phyloP scores from a whole-genome alignment of 2,329 filamentous ascomycete species.

The Fusarium tricinctum region DNA sequence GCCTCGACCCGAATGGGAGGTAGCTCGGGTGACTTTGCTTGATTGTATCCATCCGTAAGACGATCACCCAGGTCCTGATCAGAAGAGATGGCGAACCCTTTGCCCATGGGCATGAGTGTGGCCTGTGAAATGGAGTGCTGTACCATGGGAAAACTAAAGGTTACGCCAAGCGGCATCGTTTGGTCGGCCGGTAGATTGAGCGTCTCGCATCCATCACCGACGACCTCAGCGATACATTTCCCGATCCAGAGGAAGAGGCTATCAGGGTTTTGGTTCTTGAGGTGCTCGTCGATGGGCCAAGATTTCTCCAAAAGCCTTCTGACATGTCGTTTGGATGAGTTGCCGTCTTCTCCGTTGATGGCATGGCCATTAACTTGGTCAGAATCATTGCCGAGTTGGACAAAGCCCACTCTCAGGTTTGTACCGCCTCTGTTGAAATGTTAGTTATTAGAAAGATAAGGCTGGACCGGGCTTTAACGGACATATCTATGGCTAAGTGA shows the following conservation, averaged over 20 bases:
- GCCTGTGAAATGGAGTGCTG: slow-evolving; percentile 74
- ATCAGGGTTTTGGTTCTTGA: slow-evolving; percentile 81
- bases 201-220: slow-evolving; percentile 67
- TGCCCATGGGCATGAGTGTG: slow-evolving; percentile 77
- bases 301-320: slow-evolving; percentile 74
- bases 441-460: slow-evolving; percentile 17
- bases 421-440: slow-evolving; percentile 73
- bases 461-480: slow-evolving; percentile 50
- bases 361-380: slow-evolving; percentile 20
- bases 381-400: slow-evolving; percentile 67
- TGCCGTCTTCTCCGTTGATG: slow-evolving; percentile 31
- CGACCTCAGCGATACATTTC: slow-evolving; percentile 79
- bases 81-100: slow-evolving; percentile 75
- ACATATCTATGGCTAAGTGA: slow-evolving; percentile 76
- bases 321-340: slow-evolving; percentile 57
- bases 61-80: slow-evolving; percentile 72
- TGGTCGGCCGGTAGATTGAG: slow-evolving; percentile 59
- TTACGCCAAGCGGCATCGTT: slow-evolving; percentile 74
- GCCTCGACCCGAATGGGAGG: slow-evolving; percentile 79
- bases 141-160: slow-evolving; percentile 79
- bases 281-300: slow-evolving; percentile 80
- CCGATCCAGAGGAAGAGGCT: slow-evolving; percentile 87
- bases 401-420: slow-evolving; percentile 77
- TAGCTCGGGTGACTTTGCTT: slow-evolving; percentile 62
- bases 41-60: slow-evolving; percentile 70